Conservation (phyloP, 1,284 basidiomycete genomes). For the Tylopilus microsporus region DNA sequence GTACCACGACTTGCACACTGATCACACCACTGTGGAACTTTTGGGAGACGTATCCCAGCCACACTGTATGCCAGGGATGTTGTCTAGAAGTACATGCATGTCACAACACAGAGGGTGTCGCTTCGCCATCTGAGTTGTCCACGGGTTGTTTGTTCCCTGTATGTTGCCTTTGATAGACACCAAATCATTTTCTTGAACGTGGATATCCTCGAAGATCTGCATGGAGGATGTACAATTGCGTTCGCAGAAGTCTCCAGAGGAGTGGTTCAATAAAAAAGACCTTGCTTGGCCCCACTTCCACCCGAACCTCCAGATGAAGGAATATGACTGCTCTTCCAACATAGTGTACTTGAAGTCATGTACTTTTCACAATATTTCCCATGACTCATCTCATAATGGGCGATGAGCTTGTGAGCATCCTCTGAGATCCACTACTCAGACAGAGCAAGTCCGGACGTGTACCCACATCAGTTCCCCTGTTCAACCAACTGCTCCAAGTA, state of each 20-base stretch:
- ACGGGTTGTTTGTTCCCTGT: constrained; percentile 6
- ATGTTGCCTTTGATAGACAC: constrained; percentile 6
- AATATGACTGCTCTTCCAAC: not conserved
- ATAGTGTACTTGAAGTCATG: constrained; percentile 1
- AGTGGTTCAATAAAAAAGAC: constrained; percentile 6
- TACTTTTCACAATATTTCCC: constrained; percentile 10
- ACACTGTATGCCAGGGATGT: not conserved
- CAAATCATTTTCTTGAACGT: constrained; percentile 6
- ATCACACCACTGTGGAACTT: constrained; percentile 15
- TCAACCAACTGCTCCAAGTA: constrained; percentile 64
- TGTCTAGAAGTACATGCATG: constrained; percentile 11
- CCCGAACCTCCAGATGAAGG: constrained; percentile 13
- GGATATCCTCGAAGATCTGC: constrained; percentile 3
- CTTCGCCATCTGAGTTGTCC: constrained; percentile 2
- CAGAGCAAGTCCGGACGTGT: constrained; percentile 54
- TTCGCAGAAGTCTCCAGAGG: constrained; percentile 1
- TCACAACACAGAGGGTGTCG: not conserved
- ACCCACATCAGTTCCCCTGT: constrained; percentile 76
- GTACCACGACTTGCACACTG: constrained; percentile 28
- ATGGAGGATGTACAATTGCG: constrained; percentile 4
- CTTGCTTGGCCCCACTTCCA: not conserved
- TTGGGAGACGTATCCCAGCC: constrained; percentile 13
- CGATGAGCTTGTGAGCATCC: constrained; percentile 57
- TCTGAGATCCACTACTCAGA: constrained; percentile 69
- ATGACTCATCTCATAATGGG: constrained; percentile 21